Evolutionary conservation across 371 early-diverging fungal genomes (phyloP), one percentile per base, ranked within the genome.

Genomic region (Zychaea mexicana): DNA sequence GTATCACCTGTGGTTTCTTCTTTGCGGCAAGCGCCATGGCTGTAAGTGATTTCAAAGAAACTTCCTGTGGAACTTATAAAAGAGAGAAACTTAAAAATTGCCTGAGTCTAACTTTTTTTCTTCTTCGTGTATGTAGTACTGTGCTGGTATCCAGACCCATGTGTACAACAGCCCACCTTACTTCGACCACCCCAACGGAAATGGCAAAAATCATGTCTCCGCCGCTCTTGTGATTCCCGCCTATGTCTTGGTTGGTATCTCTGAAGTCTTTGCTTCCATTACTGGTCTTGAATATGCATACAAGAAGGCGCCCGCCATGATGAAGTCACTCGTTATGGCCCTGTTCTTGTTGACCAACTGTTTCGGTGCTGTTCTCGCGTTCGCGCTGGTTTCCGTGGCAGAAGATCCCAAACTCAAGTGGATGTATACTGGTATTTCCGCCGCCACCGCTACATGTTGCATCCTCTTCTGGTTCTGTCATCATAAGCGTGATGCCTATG

Each of bases 211-310:
- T 64, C 64, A 81, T 32, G 80, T 93, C 17, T 77, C 80, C 60
- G 85, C 89, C 55, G 91, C 84, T 78, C 77, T 77, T 56, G 90
- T 91, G 66, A 70, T 90, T 31, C 90, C 89, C 17, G 83, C 89
- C 13, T 92, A 88, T 53, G 73, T 86, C 39, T 67, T 87, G 19
- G 77, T 90, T 45, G 91, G 86, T 32, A 78, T 88, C 56, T 87
- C 89, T 33, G 90, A 89, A 79, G 85, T 90, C 38, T 90, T 92
- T 64, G 81, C 90, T 0, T 89, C 89, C 24, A 84, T 88, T 52
- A 91, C 91, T 4, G 93, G 92, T 61, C 79, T 90, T 24, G 93
- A 92, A 76, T 91, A 85, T 66, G 93, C 93, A 10, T 92, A 85
- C 86, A 88, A 84, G 68, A 85, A 87, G 69, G 92, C 93, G 4